Base-by-base conservation (phyloP, 2,329 filamentous ascomycete species). In the Lanzia echinophila region DNA sequence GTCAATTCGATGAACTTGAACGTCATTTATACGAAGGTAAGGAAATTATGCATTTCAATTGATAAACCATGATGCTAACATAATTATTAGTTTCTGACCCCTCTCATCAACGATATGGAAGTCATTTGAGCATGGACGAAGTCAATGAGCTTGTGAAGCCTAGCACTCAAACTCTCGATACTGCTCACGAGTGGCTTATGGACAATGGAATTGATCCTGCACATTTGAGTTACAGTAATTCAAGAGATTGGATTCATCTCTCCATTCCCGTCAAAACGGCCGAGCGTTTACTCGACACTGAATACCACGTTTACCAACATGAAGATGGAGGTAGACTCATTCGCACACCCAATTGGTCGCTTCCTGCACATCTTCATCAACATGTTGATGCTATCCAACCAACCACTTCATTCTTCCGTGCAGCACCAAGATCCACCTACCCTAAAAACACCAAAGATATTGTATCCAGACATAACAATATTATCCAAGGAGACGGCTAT, bases 361-460 rank as follows among this genome's bases (percentile, higher is more conserved):
- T 84, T 4, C 80, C 81, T 15, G 63, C 62, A 33, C 75, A 83
- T 61, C 70, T 83, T 4, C 79, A 83, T 62, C 70, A 73, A 47
- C 79, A 81, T 62, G 76, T 83, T 57, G 78, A 82, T 61, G 74
- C 77, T 12, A 76, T 83, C 24, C 79, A 83, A 63, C 81, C 81
- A 2, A 83, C 80, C 1, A 83, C 75, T 47, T 79, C 79, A 0
- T 83, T 83, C 70, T 77, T 79, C 65, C 72, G 73, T 39, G 39
- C 52, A 8, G 52, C 41, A 12, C 50, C 50, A 31, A 48, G 19
- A 42, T 48, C 50, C 3, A 53, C 34, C 15, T 53, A 33, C n/a
- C 36, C 42, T 12, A 48, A 48, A 24, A 22, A 3, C 32, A 19
- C 32, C 3, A 13, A 17, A 7, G 41, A 44, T 20, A 7, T 50